phyloP scores from a whole-genome alignment of 805 yeast species.

The Sporopachydermia quercuum region DNA sequence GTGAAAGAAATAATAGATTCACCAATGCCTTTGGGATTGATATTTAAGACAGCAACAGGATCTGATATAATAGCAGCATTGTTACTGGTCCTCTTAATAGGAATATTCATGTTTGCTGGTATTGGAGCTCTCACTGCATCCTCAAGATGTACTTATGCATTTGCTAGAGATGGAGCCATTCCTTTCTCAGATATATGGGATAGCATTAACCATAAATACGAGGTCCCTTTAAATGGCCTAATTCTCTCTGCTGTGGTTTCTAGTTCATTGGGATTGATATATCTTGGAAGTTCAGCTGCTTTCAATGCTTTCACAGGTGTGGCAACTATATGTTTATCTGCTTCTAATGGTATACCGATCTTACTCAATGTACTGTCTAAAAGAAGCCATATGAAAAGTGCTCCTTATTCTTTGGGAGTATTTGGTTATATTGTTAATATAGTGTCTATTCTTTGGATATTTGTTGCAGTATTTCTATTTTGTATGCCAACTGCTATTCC shows the following conservation, averaged over 20 bases:
- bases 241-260: constrained; percentile 49
- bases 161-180: constrained; percentile 72
- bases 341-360: constrained; percentile 69
- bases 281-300: constrained; percentile 57
- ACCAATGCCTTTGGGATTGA: constrained; percentile 69
- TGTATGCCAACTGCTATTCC: constrained; percentile 59
- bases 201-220: constrained; percentile 39
- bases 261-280: constrained; percentile 43
- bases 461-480: constrained; percentile 42
- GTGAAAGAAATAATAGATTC: constrained; percentile 48
- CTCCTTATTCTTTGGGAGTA: constrained; percentile 47
- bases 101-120: constrained; percentile 61
- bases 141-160: constrained; percentile 67
- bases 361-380: constrained; percentile 43
- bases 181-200: constrained; percentile 55
- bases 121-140: constrained; percentile 72
- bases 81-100: constrained; percentile 48
- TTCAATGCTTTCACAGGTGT: constrained; percentile 78
- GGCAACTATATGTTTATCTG: constrained; percentile 57
- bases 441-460: constrained; percentile 44
- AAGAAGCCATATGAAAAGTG: constrained; percentile 47
- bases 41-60: constrained; percentile 37
- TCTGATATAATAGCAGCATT: constrained; percentile 57
- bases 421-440: constrained; percentile 52
- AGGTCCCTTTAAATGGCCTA: constrained; percentile 59